phyloP scores from a whole-genome alignment of 495 filamentous ascomycete genomes.

The Trichoderma orchidacearum region DNA sequence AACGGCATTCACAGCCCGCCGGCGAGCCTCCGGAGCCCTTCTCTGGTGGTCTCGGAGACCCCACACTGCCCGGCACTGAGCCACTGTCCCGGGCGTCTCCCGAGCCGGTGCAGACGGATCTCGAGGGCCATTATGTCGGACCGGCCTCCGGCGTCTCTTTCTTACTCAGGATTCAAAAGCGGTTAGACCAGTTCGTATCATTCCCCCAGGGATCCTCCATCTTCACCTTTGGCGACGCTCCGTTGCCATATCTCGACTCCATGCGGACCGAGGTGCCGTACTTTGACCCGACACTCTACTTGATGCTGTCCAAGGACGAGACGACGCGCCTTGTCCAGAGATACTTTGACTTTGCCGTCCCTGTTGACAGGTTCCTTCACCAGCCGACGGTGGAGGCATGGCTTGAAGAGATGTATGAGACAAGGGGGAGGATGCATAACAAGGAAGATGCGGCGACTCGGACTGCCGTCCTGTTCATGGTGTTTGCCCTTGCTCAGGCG shows the following conservation, averaged over 20 bases:
- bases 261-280: conserved; percentile 6
- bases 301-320: conserved; percentile 8
- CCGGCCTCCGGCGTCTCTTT: conserved; percentile 16
- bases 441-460: conserved; percentile 10
- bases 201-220: conserved; percentile 13
- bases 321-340: conserved; percentile 10
- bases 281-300: conserved; percentile 8
- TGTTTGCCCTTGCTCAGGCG: conserved; percentile 13
- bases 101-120: conserved; percentile 24
- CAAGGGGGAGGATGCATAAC: conserved; percentile 10
- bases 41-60: neutral
- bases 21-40: neutral
- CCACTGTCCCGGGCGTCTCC: conserved; percentile 21
- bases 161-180: conserved; percentile 12
- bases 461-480: conserved; percentile 15
- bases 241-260: conserved; percentile 11
- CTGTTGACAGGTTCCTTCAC: conserved; percentile 22
- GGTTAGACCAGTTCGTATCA: conserved; percentile 8
- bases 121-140: conserved; percentile 24
- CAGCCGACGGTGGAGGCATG: conserved; percentile 18
- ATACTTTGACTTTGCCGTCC: conserved; percentile 22
- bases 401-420: conserved; percentile 17
- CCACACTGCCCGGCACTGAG: neutral
- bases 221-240: conserved; percentile 15
- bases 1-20: neutral